These are phyloP conservation scores for Neurospora discreta DNA, from an alignment of 495 filamentous ascomycete species.

Conservation along the genomic window DNA sequence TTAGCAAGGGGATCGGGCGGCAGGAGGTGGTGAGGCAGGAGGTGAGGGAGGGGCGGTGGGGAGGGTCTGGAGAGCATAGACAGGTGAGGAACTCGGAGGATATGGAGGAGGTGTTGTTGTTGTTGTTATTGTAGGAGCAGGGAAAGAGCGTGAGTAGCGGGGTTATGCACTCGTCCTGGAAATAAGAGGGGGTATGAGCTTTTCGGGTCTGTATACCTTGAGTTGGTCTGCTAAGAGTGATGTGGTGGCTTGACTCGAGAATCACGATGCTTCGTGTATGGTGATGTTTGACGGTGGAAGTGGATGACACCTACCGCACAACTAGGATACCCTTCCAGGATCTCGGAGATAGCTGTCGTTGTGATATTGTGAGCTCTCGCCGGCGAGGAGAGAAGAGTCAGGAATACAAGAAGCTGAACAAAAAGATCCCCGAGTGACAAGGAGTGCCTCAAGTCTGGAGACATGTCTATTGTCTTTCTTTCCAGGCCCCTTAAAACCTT, in stretches of 20 bases:
- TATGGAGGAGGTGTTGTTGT: background rate
- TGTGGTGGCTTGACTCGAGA: no score
- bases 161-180: background rate
- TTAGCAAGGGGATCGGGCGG: background rate
- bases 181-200: background rate
- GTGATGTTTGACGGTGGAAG: no score
- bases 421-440: background rate
- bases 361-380: background rate
- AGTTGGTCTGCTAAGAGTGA: background rate
- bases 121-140: background rate
- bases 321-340: background rate
- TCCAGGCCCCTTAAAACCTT: background rate
- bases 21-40: background rate
- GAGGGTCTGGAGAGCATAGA: background rate
- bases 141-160: background rate
- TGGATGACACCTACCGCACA: background rate
- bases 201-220: background rate
- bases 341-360: background rate
- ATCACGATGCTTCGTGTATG: no score
- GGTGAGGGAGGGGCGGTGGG: background rate
- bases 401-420: background rate
- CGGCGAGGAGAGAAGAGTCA: background rate
- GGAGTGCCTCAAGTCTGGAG: background rate
- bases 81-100: background rate
- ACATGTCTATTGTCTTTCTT: background rate